Percentiles rank a stretch among this genome's conserved stretches.
Evolutionary conservation across 2,329 filamentous ascomycete species (phyloP).

Genomic region (Calonectria pteridis): DNA sequence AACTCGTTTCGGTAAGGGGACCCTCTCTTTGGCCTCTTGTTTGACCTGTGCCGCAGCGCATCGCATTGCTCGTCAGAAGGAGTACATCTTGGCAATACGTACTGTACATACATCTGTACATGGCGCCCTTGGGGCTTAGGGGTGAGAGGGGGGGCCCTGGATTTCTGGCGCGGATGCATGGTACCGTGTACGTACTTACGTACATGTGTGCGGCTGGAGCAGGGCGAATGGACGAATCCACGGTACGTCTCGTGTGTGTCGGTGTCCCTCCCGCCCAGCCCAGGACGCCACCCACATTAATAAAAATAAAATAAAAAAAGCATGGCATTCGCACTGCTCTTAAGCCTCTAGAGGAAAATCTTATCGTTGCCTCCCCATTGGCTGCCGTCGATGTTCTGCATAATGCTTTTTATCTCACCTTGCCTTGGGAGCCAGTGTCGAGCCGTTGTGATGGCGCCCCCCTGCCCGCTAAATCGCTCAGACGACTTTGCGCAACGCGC

Average conservation of each 20-base stretch:
- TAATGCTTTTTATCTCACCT: constrained; percentile 50
- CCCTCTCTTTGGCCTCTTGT: constrained; percentile 34
- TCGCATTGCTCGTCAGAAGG: neutral
- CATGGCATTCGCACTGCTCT: constrained; percentile 30
- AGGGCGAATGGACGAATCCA: neutral
- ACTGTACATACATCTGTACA: too few species aligned
- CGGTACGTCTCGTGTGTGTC: neutral
- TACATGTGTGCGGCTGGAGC: constrained; percentile 4
- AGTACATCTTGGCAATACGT: constrained; percentile 15
- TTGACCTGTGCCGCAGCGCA: constrained; percentile 29
- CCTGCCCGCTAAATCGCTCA: constrained; percentile 42
- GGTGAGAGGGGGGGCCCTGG: too few species aligned
- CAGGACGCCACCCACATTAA: constrained; percentile 6
- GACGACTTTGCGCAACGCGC: constrained; percentile 13
- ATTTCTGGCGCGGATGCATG: neutral
- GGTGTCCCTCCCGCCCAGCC: constrained; percentile 3
- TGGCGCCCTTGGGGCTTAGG: neutral
- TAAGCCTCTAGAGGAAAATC: constrained; percentile 33
- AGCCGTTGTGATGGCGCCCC: constrained; percentile 33
- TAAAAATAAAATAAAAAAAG: constrained; percentile 29
- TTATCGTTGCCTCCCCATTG: constrained; percentile 50
- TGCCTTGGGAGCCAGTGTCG: constrained; percentile 26
- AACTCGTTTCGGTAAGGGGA: constrained; percentile 35
- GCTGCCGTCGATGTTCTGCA: constrained; percentile 45
- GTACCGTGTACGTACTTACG: constrained; percentile 7